Percentiles rank a stretch among this genome's conserved stretches.
Evolutionary conservation across 345 rosid genomes (phyloP).

Genomic region (Lagerstroemia speciosa): DNA sequence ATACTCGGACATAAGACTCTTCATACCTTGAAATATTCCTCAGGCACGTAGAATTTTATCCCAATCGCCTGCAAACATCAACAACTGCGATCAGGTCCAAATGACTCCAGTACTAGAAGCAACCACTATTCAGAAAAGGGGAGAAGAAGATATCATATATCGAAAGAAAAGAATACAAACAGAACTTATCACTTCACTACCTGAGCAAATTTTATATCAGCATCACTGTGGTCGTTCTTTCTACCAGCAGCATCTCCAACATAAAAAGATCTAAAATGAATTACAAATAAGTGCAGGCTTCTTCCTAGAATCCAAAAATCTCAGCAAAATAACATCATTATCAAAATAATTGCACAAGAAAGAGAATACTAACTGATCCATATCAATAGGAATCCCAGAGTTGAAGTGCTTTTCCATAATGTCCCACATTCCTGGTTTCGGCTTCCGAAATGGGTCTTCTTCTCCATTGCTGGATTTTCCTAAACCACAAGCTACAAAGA

Average conservation of each 20-base stretch:
- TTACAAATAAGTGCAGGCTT: neutral
- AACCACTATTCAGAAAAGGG: neutral
- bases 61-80: constrained; percentile 50
- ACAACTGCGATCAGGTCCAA: neutral
- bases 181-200: constrained; percentile 16
- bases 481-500: constrained; percentile 79
- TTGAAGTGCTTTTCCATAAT: constrained; percentile 78
- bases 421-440: constrained; percentile 86
- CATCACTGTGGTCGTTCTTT: constrained; percentile 67
- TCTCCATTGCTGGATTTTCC: constrained; percentile 32
- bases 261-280: constrained; percentile 63
- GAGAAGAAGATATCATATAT: neutral
- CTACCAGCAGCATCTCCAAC: constrained; percentile 99
- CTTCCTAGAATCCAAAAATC: neutral
- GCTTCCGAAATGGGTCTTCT: constrained; percentile 77
- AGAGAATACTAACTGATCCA: constrained; percentile 51
- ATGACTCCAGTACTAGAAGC: neutral
- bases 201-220: constrained; percentile 83
- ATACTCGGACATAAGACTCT: neutral
- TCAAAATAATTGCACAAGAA: neutral
- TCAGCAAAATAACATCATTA: neutral
- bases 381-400: constrained; percentile 67
- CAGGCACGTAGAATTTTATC: constrained; percentile 62
- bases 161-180: neutral
- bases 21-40: constrained; percentile 52